Base-by-base conservation (phyloP, 768 basidiomycete genomes). In the Roridomyces roridus region DNA sequence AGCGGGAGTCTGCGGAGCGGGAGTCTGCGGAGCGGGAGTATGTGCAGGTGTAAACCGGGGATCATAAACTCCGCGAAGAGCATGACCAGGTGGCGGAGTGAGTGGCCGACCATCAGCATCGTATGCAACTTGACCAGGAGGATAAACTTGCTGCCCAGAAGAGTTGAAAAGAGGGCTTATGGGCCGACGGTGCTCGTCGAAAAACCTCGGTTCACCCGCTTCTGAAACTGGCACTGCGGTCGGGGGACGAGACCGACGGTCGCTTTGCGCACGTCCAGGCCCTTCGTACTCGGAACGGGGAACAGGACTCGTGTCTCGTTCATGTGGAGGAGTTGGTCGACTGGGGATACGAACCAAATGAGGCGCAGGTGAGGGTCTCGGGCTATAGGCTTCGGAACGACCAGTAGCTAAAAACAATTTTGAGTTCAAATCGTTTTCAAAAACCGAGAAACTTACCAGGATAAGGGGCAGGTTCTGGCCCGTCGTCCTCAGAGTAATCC, bases 171-270 rank as follows among this genome's bases (percentile, higher is more conserved):
- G 43, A 2, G 59, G 53, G 4, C 49, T 55, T 31, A 60, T 50
- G 7, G 54, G 48, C 6, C 50, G 47, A 11, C 45, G 15, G 21
- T 24, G n/a, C 8, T 42, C 24, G 45, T 57, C 59, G 23, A 36
- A 59, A 25, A 52, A 59, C 14, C 9, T 44, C 5, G 53, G 59
- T 41, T 35, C 53, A 9, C n/a, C 41, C 5, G 39, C 54, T 11
- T 26, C 18, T 17, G 54, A 43, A 11, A 45, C 21, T 36, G 37
- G 63, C 26, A 45, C 45, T 20, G 57, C 50, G 28, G 50, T 63
- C 14, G 63, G 63, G 31, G 63, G 37, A 9, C 63, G 64, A 17
- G 57, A 44, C 26, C 31, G 31, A 11, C 31, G 10, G 31, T 34
- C 31, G 31, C 7, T 15, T 10, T 34, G 15, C 15, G 31, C 31